Base-by-base conservation (phyloP, 768 basidiomycete genomes). In the Termitomyces sp. region DNA sequence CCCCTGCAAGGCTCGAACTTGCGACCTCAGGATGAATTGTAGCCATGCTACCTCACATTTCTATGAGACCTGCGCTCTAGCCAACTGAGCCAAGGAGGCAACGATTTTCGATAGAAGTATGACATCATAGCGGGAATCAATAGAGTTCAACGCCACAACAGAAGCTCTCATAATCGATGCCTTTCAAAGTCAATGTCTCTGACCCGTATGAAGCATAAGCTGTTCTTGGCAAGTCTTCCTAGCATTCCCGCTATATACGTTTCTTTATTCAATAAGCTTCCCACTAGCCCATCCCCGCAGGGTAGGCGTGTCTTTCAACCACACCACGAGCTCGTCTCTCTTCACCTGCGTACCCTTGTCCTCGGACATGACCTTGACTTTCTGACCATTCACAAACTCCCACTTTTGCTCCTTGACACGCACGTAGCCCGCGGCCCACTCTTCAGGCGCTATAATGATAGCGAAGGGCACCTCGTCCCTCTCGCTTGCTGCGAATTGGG, bases 401-500 rank as follows among this genome's bases (percentile, higher is more conserved):
- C 90, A 92, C 50, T 73, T 81, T 71, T 98, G 96, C 70, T 95
- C 88, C 75, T 98, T 98, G 56, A 99, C 90, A 37, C 86, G 83
- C 31, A 97, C 93, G 38, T 89, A 73, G 4, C 96, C 97, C 45
- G 82, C 81, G 66, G 85, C 86, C 55, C 94, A 74, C 75, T 99
- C 96, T 56, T 90, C 87, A 1, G 81, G 82, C 9, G 94, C 95
- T n/a, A 98, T 75, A 62, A 98, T 91, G 56, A 98, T 81, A 2
- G 90, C 95, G 71, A 93, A 97, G 0, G 95, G 96, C 41, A 92
- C 92, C 61, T 92, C 88, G 65, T 98, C 95, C 67, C 77, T 86
- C 74, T 97, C 97, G 27, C 90, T 91, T 1, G 88, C 87, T 21
- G 90, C 90, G 68, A 96, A 98, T 66, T 99, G 96, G 3, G 84